Percentiles rank a stretch among this genome's conserved stretches.
Conservation (phyloP, 176 grass and related monocot genomes). For the Aechmea fasciata region DNA sequence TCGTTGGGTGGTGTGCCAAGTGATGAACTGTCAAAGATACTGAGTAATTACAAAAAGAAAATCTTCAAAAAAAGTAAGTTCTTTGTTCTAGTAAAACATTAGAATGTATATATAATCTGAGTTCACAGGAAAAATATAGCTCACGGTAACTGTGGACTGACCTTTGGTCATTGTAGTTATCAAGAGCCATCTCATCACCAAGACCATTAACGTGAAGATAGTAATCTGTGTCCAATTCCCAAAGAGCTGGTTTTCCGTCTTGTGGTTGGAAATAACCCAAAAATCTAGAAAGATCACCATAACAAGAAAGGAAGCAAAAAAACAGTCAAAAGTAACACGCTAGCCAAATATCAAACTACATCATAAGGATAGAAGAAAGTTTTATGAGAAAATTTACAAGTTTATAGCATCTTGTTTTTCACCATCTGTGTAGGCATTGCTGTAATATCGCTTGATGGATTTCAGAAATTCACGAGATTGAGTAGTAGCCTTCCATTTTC, state of each 20-base stretch:
- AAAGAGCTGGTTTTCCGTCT: constrained; percentile 93
- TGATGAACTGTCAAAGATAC: constrained; percentile 9
- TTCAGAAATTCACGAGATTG: constrained; percentile 93
- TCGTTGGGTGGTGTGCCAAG: constrained; percentile 1
- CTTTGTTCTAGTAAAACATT: neutral
- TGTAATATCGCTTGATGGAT: constrained; percentile 93
- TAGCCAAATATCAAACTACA: constrained; percentile 6
- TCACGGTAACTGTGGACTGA: constrained; percentile 12
- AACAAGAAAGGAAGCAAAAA: constrained; percentile 19
- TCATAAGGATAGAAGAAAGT: neutral
- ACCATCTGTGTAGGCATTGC: constrained; percentile 93
- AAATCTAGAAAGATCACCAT: constrained; percentile 56
- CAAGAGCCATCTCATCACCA: constrained; percentile 39
- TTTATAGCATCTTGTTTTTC: constrained; percentile 99
- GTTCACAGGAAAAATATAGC: no score
- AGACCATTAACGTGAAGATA: constrained; percentile 86
- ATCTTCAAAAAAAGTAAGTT: neutral
- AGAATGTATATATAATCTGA: neutral
- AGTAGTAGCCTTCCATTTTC: constrained; percentile 96
- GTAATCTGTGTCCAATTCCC: constrained; percentile 97
- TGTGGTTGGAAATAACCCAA: constrained; percentile 90
- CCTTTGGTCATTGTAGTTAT: constrained; percentile 50
- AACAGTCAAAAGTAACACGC: constrained; percentile 18
- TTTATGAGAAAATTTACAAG: constrained; percentile 44
- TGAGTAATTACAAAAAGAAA: neutral